A percentile compares a stretch with the other conserved stretches of the same genome.
phyloP scores from a whole-genome alignment of 1,284 basidiomycete genomes.

The Hypsizygus ulmarius region DNA sequence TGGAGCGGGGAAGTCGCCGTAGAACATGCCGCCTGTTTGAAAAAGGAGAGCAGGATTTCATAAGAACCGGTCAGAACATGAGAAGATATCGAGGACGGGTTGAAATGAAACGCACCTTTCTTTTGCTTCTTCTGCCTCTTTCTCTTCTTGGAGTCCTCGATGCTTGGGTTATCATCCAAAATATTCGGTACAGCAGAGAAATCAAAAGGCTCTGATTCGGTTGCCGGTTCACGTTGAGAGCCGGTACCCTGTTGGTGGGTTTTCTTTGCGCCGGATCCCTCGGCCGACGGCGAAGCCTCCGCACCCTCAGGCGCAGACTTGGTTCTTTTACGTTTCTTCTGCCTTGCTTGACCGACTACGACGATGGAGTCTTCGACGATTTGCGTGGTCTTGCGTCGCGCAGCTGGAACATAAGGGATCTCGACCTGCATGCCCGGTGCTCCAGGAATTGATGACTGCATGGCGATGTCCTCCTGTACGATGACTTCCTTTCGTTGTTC shows the following conservation, averaged over 20 bases:
- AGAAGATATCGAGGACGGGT: background rate
- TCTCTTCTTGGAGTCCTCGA: conserved; percentile 34
- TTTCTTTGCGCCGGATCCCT: conserved; percentile 24
- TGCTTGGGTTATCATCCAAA: conserved; percentile 61
- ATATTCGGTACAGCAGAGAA: conserved; percentile 75
- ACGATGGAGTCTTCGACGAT: conserved; percentile 61
- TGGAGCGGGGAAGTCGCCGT: conserved; percentile 64
- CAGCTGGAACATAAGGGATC: conserved; percentile 68
- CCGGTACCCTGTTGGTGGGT: conserved; percentile 1
- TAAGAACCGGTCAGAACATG: conserved; percentile 13
- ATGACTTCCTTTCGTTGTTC: conserved; percentile 15
- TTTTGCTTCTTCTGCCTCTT: conserved; percentile 48
- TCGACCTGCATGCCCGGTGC: conserved; percentile 50
- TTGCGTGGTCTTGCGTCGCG: conserved; percentile 39
- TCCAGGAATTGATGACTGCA: conserved; percentile 12
- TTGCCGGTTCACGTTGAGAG: conserved; percentile 11
- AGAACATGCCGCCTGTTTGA: conserved; percentile 36
- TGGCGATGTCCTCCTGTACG: conserved; percentile 10
- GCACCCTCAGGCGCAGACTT: conserved; percentile 24
- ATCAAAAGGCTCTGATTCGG: conserved; percentile 54
- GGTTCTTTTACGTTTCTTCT: conserved; percentile 60
- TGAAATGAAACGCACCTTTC: conserved; percentile 23
- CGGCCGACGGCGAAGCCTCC: conserved; percentile 12
- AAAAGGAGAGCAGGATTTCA: conserved; percentile 7
- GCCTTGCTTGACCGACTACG: conserved; percentile 60